Percentiles rank a stretch among this genome's conserved stretches.
These are phyloP conservation scores for Porcisia hertigi DNA, from an alignment of 208 protist species.

Conservation along the genomic window DNA sequence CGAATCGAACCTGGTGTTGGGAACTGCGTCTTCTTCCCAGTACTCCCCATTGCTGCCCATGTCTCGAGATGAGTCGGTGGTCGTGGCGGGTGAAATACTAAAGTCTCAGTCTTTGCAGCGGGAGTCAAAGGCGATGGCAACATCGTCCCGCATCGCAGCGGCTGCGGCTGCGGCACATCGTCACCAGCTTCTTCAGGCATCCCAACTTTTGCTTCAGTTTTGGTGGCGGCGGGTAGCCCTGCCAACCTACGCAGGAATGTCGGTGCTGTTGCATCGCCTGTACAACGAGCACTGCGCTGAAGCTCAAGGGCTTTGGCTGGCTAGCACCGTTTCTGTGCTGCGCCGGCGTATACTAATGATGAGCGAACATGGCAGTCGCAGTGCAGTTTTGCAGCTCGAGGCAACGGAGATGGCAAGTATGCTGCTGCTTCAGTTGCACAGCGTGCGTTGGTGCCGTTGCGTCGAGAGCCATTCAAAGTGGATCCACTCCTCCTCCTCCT, in stretches of 20 bases:
- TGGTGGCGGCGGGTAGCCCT: conserved; percentile 27
- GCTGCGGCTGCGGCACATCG: conserved; percentile 18
- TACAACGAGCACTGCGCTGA: conserved; percentile 20
- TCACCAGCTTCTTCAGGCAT: conserved; percentile 13
- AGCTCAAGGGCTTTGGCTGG: conserved; percentile 15
- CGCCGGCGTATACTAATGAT: background rate
- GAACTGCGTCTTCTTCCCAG: background rate
- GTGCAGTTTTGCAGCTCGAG: conserved; percentile 1
- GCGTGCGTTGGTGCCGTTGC: conserved; percentile 4
- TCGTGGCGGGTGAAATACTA: too few species aligned
- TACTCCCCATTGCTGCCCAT: background rate
- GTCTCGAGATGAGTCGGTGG: background rate
- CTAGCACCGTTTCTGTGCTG: background rate
- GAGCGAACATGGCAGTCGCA: background rate
- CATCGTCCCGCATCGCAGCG: conserved; percentile 9
- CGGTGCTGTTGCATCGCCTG: conserved; percentile 16
- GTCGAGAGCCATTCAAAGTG: background rate
- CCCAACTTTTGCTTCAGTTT: conserved; percentile 27
- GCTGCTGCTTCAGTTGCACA: conserved; percentile 28
- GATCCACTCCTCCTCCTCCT: conserved; percentile 1
- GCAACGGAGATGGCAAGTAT: conserved; percentile 6
- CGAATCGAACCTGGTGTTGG: background rate
- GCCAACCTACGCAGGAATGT: conserved; percentile 23
- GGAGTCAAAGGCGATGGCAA: background rate
- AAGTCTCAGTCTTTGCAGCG: too few species aligned